These are phyloP conservation scores for Yarrowia keelungensis DNA, from an alignment of 805 yeast species.

Conservation along the genomic window DNA sequence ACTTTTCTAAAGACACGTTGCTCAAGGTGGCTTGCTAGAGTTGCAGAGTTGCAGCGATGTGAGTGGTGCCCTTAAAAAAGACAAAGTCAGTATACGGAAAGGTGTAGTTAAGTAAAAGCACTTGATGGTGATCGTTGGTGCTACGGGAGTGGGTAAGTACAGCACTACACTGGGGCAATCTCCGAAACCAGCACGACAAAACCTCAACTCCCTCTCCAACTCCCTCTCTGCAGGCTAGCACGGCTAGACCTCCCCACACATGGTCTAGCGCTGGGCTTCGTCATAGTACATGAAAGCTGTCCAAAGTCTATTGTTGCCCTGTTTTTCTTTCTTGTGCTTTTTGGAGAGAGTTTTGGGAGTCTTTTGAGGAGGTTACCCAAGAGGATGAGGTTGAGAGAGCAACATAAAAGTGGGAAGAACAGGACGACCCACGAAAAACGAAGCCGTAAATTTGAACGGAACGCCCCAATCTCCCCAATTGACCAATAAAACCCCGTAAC, in stretches of 20 bases:
- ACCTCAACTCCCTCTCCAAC: too few species aligned
- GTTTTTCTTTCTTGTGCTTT: not conserved
- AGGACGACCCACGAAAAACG: too few species aligned
- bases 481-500: too few species aligned
- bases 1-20: not conserved
- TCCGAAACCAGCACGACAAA: too few species aligned
- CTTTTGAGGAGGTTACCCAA: not conserved
- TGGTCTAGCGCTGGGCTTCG: constrained; percentile 10
- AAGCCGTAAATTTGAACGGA: too few species aligned
- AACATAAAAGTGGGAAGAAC: too few species aligned
- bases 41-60: constrained; percentile 4
- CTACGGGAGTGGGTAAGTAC: too few species aligned
- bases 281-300: constrained; percentile 30
- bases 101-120: too few species aligned
- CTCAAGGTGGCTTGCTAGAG: constrained; percentile 21
- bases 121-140: too few species aligned
- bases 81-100: not conserved
- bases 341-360: not conserved
- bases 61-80: constrained; percentile 18
- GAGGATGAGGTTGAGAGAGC: too few species aligned
- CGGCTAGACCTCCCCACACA: constrained; percentile 33
- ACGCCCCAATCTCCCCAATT: not conserved
- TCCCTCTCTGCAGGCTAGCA: not conserved
- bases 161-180: too few species aligned
- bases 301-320: not conserved